Base-by-base conservation (phyloP, 2,329 filamentous ascomycete genomes). In the Calonectria crousiana region DNA sequence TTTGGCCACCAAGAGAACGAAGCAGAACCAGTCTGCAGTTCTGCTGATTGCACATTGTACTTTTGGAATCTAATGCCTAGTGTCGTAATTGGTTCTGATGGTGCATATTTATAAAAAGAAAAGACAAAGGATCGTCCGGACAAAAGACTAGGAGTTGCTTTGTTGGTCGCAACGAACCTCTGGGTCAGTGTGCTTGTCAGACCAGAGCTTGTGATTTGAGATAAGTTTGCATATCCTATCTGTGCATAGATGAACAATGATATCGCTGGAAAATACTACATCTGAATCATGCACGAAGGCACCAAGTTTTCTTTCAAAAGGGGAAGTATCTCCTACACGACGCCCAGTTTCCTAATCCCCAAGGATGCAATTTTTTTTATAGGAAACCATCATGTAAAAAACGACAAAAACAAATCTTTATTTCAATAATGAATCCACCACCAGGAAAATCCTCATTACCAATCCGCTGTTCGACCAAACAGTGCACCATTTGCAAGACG, bases 401-500 rank as follows among this genome's bases (percentile, higher is more conserved):
- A 32, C 30, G 4, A 4, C 30, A 18, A 20, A 11, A n/a, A 47
- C 11, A 11, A 9, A 23, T 23, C 10, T 23, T 4, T 47, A 47
- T 10, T 23, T 6, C 23, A 23, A 47, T 23, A 47, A 47, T 47
- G 44, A 47, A 47, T 47, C 11, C 44, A 47, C 8, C 20, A 47
- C 44, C 20, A 13, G 11, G n/a, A 47, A 47, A 23, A 4, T 4
- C 23, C n/a, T 47, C 44, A 6, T 10, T 23, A 1, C 44, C 44
- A 10, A 23, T 23, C 9, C n/a, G 44, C n/a, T 47, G 9, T 23
- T 47, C 23, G 18, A 23, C 20, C 9, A 78, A 69, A 26, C 66
- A 28, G 5, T 80, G 78, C 4, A 28, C 51, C 0, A 13, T 23
- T 8, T 80, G 78, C 64, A 26, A 18, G 0, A 56, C 53, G 0